phyloP scores from a whole-genome alignment of 2,329 filamentous ascomycete genomes.

The Lecanicillium sp. region DNA sequence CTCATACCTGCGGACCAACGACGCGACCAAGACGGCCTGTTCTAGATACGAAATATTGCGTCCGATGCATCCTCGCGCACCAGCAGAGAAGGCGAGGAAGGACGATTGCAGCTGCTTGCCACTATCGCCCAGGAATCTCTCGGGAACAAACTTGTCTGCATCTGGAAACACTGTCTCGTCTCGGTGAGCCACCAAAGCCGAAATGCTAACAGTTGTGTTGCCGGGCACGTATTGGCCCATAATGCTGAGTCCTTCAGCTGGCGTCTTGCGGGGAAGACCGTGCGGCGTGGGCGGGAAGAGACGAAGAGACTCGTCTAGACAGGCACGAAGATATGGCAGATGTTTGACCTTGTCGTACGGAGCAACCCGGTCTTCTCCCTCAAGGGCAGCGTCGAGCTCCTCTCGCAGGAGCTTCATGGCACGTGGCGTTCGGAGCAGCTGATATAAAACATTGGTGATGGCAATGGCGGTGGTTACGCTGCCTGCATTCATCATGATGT shows the following conservation, averaged over 20 bases:
- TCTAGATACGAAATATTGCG: constrained; percentile 34
- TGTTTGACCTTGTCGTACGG: constrained; percentile 4
- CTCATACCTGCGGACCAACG: constrained; percentile 33
- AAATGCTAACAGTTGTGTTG: constrained; percentile 31
- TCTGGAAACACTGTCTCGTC: constrained; percentile 31
- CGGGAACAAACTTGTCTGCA: constrained; percentile 28
- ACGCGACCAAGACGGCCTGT: constrained; percentile 35
- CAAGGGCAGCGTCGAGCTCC: constrained; percentile 4
- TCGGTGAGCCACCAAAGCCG: constrained; percentile 28
- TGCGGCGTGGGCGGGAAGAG: constrained; percentile 18
- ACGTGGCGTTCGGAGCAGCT: constrained; percentile 27
- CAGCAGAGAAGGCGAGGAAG: constrained; percentile 34
- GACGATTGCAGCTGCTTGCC: constrained; percentile 25
- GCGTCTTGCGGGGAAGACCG: constrained; percentile 19
- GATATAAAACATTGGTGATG: constrained; percentile 44
- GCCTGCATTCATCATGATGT: constrained; percentile 45
- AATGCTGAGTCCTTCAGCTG: constrained; percentile 20
- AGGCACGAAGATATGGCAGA: constrained; percentile 6
- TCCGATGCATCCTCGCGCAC: constrained; percentile 33
- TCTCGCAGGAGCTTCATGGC: background rate
- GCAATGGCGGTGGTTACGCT: constrained; percentile 40
- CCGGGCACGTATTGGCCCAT: constrained; percentile 25
- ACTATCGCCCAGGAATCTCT: constrained; percentile 21
- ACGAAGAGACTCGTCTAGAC: constrained; percentile 7
- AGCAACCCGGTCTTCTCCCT: constrained; percentile 6